Evolutionary conservation across 768 basidiomycete genomes (phyloP), one percentile per base, ranked within the genome.

Genomic region (Galerina marginata): DNA sequence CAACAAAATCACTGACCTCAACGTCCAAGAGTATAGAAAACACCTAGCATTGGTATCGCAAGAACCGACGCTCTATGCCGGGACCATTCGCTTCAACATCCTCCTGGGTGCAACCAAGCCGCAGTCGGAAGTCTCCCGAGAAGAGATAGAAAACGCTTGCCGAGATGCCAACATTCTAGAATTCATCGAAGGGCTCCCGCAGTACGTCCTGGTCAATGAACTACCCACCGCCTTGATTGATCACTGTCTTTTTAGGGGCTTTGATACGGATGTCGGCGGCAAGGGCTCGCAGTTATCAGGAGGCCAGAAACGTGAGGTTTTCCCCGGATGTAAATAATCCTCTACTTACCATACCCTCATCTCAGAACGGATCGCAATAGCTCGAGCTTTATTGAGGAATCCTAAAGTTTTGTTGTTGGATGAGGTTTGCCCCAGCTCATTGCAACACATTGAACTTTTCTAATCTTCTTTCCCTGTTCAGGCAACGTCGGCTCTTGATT

Each of bases 41-140:
- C 84, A 95, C 48, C 85, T 97, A 23, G 90, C 94, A 0, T 78
- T 97, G 25, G 95, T 98, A 15, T 96, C 95, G 42, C 96, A 98
- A 72, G 92, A 93, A 65, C 92, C 92, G 29, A 93, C 90, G 0
- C 78, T 98, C 6, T 98, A 97, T 70, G 87, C 92, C 14, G 93
- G 94, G 23, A 92, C 92, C 0, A 80, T 97, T 60, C 89, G 90
- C 25, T 96, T 96, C 77, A 98, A 98, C 74, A 86, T 96, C 71
- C 72, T 95, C 4, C 88, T 97, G 23, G 95, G 95, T 9, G 90
- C 92, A 43, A 84, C 80, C 65, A 92, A 91, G 69, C 89, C 91
- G 6, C 77, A 75, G 39, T 84, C 85, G 0, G 87, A 95, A 66
- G 90, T 95, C 7, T 94, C 93, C 2, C 86, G 94, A 69, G 84